phyloP scores from a whole-genome alignment of 2,329 filamentous ascomycete species.

The Nemania diffusa region DNA sequence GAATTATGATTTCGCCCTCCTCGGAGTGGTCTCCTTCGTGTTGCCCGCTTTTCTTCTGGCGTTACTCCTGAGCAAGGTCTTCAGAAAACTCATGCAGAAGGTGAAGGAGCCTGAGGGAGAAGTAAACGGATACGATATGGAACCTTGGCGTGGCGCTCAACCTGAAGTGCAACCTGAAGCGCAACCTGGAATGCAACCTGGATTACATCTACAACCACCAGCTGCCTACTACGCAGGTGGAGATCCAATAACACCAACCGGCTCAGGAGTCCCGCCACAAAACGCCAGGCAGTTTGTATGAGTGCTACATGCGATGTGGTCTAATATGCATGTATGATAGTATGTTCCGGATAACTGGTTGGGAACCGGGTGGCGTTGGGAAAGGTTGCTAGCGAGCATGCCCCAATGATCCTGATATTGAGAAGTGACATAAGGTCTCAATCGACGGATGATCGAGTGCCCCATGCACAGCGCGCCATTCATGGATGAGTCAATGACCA shows the following conservation, averaged over 20 bases:
- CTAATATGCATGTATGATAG: background rate
- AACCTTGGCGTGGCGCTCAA: constrained; percentile 40
- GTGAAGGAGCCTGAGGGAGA: constrained; percentile 43
- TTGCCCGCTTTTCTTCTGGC: constrained; percentile 53
- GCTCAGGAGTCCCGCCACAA: constrained; percentile 29
- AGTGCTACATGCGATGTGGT: background rate
- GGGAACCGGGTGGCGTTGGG: constrained; percentile 9
- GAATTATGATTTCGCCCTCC: constrained; percentile 60
- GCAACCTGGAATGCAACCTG: too few relatives aligned
- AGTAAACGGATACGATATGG: constrained; percentile 43
- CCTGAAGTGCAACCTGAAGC: too few relatives aligned
- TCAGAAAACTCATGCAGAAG: constrained; percentile 46
- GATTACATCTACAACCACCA: too few relatives aligned
- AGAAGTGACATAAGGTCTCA: background rate
- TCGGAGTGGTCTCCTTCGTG: constrained; percentile 58
- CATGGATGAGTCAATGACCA: background rate
- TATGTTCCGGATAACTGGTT: background rate
- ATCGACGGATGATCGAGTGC: background rate
- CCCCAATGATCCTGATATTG: background rate
- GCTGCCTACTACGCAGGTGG: constrained; percentile 8
- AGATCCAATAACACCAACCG: constrained; percentile 26
- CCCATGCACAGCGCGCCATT: background rate
- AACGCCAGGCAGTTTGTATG: constrained; percentile 24
- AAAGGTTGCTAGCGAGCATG: background rate
- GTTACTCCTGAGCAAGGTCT: constrained; percentile 51